Base-by-base conservation (phyloP, 495 filamentous ascomycete species). In the Daldinia concentrica region DNA sequence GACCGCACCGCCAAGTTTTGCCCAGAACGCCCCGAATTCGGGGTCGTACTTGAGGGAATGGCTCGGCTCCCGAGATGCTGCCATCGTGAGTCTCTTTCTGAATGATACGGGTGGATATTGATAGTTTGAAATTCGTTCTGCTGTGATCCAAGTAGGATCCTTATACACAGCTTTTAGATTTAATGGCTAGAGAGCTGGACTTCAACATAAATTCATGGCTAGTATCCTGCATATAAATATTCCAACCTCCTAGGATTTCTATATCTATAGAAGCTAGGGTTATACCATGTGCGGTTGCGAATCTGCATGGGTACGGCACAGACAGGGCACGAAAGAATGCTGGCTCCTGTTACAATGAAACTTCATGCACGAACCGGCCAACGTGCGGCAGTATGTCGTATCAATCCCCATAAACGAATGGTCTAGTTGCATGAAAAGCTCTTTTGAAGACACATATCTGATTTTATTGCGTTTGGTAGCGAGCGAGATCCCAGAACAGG, bases 11-110 rank as follows among this genome's bases (percentile, higher is more conserved):
- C 17, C 55, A 32, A 68, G 50, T 15, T 64, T 50, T 14, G 41
- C 34, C 11, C 30, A 27, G 51, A 63, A 71, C 6, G 24, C 29
- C 51, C 34, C 72, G 39, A 64, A 74, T 19, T 74, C 72, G 6
- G 54, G 15, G 15, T 74, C 68, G 48, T 50, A 61, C 8, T 48
- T 56, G 9, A 71, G 43, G 24, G 63, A 54, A 27, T 72, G 59
- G 9, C 43, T 48, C 14, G 41, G 29, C 43, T 41, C 26, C 22
- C 15, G 27, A 12, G 37, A 24, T 43, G 32, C 51, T 14, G 54
- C 14, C 30, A 36, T 57, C 17, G 30, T 57, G 27, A 32, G 57
- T 22, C 14, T 60, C 36, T n/a, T 60, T 39, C 14, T 43, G 26
- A 17, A 54, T 29, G 4, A 29, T 52, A 54, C 6, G 8, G 9